These are phyloP conservation scores for Chenopodium berlandieri DNA, from an alignment of 148 eudicot genomes.

Conservation along the genomic window DNA sequence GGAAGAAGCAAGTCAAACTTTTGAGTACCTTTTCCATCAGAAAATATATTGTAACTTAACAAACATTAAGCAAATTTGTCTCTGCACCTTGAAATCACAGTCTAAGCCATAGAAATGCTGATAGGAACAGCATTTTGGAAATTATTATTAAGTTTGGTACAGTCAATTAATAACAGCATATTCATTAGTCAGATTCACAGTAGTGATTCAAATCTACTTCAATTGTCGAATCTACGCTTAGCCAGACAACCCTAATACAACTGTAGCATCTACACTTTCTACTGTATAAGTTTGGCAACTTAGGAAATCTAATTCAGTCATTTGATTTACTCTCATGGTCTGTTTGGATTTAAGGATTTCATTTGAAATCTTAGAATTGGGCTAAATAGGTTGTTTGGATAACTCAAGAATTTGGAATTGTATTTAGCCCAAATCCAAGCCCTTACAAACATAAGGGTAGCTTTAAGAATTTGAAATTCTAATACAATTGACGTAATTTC, in stretches of 20 bases:
- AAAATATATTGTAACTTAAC: no score
- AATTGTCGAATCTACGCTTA: neutral
- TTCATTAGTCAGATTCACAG: neutral
- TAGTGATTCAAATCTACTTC: neutral
- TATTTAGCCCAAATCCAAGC: no score
- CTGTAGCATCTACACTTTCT: neutral
- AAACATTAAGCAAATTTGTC: neutral
- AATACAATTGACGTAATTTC: no score
- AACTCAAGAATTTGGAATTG: no score
- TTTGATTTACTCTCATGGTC: neutral
- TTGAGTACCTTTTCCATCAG: no score
- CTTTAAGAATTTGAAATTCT: no score
- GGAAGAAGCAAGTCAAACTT: no score
- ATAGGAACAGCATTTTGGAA: neutral
- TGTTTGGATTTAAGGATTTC: no score
- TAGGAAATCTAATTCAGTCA: neutral
- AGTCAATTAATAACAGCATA: neutral
- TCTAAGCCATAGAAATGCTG: neutral
- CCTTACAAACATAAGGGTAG: no score
- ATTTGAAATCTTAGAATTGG: no score
- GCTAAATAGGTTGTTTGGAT: no score
- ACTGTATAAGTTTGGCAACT: neutral
- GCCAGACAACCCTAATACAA: neutral
- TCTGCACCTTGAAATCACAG: neutral
- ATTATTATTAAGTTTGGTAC: neutral